Evolutionary conservation across 169 alveolate species (phyloP), one percentile per base, ranked within the genome.

Genomic region (Cryptosporidium tyzzeri): DNA sequence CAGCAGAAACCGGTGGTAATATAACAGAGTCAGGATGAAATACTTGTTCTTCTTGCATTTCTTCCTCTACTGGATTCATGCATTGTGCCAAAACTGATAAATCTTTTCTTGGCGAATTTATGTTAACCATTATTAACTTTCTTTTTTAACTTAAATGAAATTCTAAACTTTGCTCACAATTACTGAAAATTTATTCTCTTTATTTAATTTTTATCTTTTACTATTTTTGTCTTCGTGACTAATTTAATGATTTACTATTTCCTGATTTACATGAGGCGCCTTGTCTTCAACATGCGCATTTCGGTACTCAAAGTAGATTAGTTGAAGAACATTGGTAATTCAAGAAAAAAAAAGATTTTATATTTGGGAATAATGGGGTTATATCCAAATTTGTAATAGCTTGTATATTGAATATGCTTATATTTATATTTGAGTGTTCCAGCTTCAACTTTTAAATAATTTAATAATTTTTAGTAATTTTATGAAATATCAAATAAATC

Each of bases 21-120:
- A 80, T 80, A 26, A 80, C 89, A 10, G 89, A 80, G 44, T 80
- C 89, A 9, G 89, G 89, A n/a, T 80, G 89, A 48, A 80, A 80
- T 21, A 80, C 75, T 8, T 62, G 62, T 26, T 80, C 89, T 31
- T 80, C 89, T 35, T n/a, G 51, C 8, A 31, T 44, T 68, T 80
- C 67, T 39, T 80, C 75, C n/a, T 31, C 73, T 5, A 44, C 41
- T 5, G 89, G 89, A 29, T 59, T 65, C 75, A 80, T 62, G 26
- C 89, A 80, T n/a, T 80, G 89, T 44, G 75, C 48, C 45, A 80
- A 45, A 21, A 80, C 37, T n/a, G 89, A 80, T 12, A 80, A n/a
- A 62, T 80, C 89, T 50, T 80, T 80, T 44, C 75, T 80, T 44
- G 89, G 89, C 33, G 89, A 80, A 31, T 80, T 67, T 8, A 80